phyloP scores from a whole-genome alignment of 2,329 filamentous ascomycete species.

The Fusarium miscanthi region DNA sequence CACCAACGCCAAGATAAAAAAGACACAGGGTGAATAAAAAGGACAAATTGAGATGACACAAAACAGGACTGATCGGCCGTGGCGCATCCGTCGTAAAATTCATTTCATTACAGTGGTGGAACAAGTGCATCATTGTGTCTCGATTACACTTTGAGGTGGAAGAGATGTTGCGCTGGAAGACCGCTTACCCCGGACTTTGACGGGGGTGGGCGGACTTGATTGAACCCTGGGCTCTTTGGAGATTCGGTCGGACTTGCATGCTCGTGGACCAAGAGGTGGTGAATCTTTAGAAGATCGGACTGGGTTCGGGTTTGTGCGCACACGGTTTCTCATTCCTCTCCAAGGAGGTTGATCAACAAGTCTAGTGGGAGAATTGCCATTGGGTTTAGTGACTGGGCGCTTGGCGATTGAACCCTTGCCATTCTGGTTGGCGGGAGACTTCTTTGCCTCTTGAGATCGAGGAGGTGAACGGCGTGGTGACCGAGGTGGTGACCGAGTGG shows the following conservation, averaged over 20 bases:
- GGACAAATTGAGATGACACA: background rate
- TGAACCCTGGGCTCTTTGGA: slow-evolving; percentile 21
- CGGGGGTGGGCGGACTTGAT: slow-evolving; percentile 4
- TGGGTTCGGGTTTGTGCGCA: slow-evolving; percentile 5
- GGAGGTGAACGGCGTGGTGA: background rate
- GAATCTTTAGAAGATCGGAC: background rate
- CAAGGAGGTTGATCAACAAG: slow-evolving; percentile 19
- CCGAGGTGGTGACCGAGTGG: background rate
- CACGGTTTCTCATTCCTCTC: slow-evolving; percentile 17
- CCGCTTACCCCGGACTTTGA: slow-evolving; percentile 36
- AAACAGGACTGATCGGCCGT: slow-evolving; percentile 25
- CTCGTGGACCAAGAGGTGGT: slow-evolving; percentile 1
- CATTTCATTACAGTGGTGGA: slow-evolving; percentile 40
- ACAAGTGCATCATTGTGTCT: slow-evolving; percentile 24
- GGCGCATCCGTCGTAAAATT: slow-evolving; percentile 37
- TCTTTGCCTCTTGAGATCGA: background rate
- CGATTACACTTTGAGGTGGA: background rate
- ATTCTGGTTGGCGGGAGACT: background rate
- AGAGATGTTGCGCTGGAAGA: background rate
- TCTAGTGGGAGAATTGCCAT: background rate
- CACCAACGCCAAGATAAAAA: slow-evolving; percentile 43
- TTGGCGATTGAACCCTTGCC: background rate
- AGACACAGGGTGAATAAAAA: slow-evolving; percentile 2
- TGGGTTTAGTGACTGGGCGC: background rate
- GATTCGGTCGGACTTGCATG: background rate